phyloP scores from a whole-genome alignment of 352 stramenopile genomes.

The Phytophthora sp. region DNA sequence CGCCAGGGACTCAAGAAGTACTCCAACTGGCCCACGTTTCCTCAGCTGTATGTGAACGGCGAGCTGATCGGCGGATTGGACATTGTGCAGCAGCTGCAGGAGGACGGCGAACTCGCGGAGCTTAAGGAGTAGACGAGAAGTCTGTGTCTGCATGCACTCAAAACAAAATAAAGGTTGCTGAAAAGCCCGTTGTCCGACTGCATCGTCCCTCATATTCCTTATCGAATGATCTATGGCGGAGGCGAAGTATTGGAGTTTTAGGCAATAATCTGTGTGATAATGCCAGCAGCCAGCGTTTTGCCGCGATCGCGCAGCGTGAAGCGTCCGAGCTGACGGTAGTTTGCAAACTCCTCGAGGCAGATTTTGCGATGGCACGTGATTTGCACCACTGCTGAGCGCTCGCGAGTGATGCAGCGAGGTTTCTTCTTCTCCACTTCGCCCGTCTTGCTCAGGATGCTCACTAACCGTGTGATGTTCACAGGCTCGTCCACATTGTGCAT shows the following conservation, averaged over 20 bases:
- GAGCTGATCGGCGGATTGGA: slow-evolving; percentile 98
- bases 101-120: slow-evolving; percentile 83
- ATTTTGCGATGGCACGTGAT: slow-evolving; percentile 81
- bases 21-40: slow-evolving; percentile 98
- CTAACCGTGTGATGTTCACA: slow-evolving; percentile 77
- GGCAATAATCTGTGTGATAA: slow-evolving; percentile 82
- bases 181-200: not conserved
- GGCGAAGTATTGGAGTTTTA: slow-evolving; percentile 38
- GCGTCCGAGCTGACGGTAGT: slow-evolving; percentile 79
- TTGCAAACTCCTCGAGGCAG: slow-evolving; percentile 82
- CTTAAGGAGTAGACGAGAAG: slow-evolving; percentile 69
- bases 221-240: slow-evolving; percentile 21
- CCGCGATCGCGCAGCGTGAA: slow-evolving; percentile 87
- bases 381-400: slow-evolving; percentile 83
- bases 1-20: slow-evolving; percentile 97
- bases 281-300: slow-evolving; percentile 82
- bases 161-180: slow-evolving; percentile 17
- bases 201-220: slow-evolving; percentile 14
- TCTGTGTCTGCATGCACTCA: not conserved
- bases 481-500: slow-evolving; percentile 89
- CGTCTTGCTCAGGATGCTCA: slow-evolving; percentile 75
- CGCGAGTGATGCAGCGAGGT: slow-evolving; percentile 86
- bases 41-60: slow-evolving; percentile 97
- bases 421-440: slow-evolving; percentile 85
- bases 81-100: slow-evolving; percentile 96